Evolutionary conservation across 73 alveolate genomes (phyloP).

Genomic region (Paramecium biaurelia): DNA sequence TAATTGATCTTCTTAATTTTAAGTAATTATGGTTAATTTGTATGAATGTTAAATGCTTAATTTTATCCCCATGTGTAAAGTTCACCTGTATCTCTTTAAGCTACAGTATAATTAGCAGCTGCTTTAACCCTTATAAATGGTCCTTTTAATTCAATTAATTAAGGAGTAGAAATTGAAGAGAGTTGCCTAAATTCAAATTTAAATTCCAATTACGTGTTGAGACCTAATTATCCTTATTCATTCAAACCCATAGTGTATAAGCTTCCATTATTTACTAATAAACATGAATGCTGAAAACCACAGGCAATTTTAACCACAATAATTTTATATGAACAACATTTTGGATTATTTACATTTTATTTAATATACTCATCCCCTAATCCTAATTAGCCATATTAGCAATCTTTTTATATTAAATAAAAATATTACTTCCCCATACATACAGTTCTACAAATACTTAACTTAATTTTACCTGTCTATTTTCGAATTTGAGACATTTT

Average conservation of each 20-base stretch:
- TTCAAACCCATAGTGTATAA: neutral
- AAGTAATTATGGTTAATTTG: neutral
- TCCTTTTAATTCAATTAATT: neutral
- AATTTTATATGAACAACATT: constrained; percentile 8
- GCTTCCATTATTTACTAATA: neutral
- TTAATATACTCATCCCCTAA: neutral
- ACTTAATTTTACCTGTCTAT: neutral
- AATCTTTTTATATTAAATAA: neutral
- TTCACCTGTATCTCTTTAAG: neutral
- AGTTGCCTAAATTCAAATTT: neutral
- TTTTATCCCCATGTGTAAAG: neutral
- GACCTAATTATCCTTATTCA: neutral
- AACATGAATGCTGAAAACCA: neutral
- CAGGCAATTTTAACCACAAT: neutral
- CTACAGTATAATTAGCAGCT: neutral
- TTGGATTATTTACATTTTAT: neutral
- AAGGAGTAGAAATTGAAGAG: neutral
- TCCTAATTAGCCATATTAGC: neutral
- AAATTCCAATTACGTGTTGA: neutral
- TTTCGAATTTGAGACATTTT: neutral
- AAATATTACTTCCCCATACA: constrained; percentile 18
- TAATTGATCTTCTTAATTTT: neutral
- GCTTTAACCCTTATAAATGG: neutral
- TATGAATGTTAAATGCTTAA: neutral
- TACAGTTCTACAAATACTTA: constrained; percentile 7